phyloP scores from a whole-genome alignment of 306 rosid genomes.

The Prunus armeniaca region DNA sequence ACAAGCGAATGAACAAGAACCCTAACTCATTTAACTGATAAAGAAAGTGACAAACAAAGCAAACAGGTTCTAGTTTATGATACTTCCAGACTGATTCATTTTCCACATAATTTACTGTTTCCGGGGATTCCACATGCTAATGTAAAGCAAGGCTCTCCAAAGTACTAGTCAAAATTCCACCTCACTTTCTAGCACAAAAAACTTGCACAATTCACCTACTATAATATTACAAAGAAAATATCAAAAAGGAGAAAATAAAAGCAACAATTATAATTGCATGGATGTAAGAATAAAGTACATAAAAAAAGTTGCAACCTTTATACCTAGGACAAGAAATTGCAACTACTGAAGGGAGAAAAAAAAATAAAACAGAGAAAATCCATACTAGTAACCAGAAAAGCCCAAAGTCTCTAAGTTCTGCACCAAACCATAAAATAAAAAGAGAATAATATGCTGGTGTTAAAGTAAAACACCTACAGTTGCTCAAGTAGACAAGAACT shows the following conservation, averaged over 20 bases:
- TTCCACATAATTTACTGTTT: not conserved
- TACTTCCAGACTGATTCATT: not conserved
- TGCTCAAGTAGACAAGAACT: not conserved
- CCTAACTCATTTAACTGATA: not conserved
- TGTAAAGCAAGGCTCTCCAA: not conserved
- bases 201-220: not conserved
- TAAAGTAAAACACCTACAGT: not conserved
- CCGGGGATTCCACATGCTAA: not conserved
- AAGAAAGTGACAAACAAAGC: not conserved
- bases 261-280: not conserved
- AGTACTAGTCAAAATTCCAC: not conserved
- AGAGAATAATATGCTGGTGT: not conserved
- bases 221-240: not conserved
- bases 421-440: not conserved
- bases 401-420: not conserved
- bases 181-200: not conserved
- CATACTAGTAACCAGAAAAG: not conserved
- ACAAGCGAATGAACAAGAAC: not conserved
- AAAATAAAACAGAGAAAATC: not conserved
- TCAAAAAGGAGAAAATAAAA: not conserved
- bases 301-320: not conserved
- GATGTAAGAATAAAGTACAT: not conserved
- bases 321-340: not conserved
- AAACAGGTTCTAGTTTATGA: not conserved
- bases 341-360: not conserved